These are phyloP conservation scores for Aspergillus puulaauensis DNA, from an alignment of 2,329 filamentous ascomycete species.

Conservation along the genomic window DNA sequence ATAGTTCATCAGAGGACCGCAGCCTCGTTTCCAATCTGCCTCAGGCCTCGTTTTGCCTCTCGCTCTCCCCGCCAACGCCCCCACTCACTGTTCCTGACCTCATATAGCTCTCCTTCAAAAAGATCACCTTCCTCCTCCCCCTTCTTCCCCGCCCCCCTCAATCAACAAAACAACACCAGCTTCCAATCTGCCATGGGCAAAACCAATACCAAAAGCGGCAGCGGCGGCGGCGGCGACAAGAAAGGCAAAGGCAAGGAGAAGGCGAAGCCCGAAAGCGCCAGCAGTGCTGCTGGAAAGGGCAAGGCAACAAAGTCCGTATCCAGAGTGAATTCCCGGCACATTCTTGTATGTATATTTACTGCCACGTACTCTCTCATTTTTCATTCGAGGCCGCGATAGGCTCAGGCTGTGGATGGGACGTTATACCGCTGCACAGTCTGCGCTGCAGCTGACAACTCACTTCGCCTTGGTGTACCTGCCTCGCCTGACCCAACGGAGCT, in stretches of 20 bases:
- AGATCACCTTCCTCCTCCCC: too few relatives aligned
- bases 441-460: not conserved
- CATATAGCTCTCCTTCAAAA: not conserved
- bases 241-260: conserved; percentile 41
- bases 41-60: not conserved
- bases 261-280: conserved; percentile 25
- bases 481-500: not conserved
- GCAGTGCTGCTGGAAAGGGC: conserved; percentile 28
- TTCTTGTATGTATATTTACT: conserved; percentile 47
- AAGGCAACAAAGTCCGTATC: conserved; percentile 57
- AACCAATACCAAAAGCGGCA: conserved; percentile 40
- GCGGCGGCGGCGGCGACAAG: conserved; percentile 33
- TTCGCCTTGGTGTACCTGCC: not conserved
- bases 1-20: not conserved
- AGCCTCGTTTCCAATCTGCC: not conserved
- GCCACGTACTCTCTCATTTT: too few relatives aligned
- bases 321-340: conserved; percentile 65
- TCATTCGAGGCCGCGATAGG: too few relatives aligned
- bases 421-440: not conserved
- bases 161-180: not conserved
- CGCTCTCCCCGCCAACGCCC: not conserved
- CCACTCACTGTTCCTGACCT: not conserved
- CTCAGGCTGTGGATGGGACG: not conserved
- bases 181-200: conserved; percentile 38
- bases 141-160: not conserved